Evolutionary conservation across 129 eudicot genomes (phyloP).

Genomic region (Tagetes patula): DNA sequence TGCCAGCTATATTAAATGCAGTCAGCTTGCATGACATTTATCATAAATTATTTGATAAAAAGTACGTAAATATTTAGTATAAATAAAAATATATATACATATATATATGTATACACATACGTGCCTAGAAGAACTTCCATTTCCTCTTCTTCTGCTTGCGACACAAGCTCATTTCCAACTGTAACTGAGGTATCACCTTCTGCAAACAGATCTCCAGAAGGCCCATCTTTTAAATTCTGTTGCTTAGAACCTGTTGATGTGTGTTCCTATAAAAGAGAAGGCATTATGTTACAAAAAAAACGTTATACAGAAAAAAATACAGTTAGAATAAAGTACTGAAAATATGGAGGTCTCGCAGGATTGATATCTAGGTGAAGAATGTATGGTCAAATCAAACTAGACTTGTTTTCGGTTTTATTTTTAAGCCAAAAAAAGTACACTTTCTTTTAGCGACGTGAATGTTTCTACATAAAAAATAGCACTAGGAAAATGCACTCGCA

Average conservation of each 20-base stretch:
- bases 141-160: conserved; percentile 95
- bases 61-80: background rate
- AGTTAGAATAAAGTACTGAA: conserved; percentile 5
- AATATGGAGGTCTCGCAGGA: background rate
- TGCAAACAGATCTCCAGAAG: conserved; percentile 34
- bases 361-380: conserved; percentile 2
- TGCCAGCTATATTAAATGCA: conserved; percentile 1
- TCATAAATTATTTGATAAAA: background rate
- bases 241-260: conserved; percentile 52
- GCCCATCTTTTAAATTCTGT: conserved; percentile 49
- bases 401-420: too few relatives aligned
- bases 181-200: conserved; percentile 60
- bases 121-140: conserved; percentile 95
- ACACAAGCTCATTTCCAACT: conserved; percentile 86
- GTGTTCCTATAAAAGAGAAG: conserved; percentile 63
- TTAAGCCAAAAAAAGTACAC: too few relatives aligned
- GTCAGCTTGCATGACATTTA: conserved; percentile 13
- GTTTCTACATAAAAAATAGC: conserved; percentile 6
- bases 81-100: background rate
- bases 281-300: conserved; percentile 11
- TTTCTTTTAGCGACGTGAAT: background rate
- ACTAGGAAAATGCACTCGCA: conserved; percentile 13
- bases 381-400: conserved; percentile 3
- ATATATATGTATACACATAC: conserved; percentile 41
- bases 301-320: conserved; percentile 4